phyloP scores from a whole-genome alignment of 1,284 basidiomycete genomes.

The Rhodotorula mucilaginosa region DNA sequence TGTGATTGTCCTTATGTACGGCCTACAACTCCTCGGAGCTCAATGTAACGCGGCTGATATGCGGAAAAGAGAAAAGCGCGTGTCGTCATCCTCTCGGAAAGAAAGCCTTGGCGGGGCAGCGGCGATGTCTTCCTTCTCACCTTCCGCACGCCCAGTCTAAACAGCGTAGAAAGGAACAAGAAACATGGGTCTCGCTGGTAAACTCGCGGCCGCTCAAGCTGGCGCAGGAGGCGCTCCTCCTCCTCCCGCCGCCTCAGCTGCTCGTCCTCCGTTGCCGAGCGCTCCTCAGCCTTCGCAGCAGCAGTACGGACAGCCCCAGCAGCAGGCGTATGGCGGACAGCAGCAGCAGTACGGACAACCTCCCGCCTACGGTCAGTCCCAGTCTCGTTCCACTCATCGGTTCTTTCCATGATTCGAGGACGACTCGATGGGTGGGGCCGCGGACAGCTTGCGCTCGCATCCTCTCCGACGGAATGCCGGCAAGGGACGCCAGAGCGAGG shows the following conservation, averaged over 20 bases:
- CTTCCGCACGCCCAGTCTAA: background rate
- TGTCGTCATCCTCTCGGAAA: background rate
- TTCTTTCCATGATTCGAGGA: too few species aligned
- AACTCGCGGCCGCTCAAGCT: background rate
- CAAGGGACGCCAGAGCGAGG: too few species aligned
- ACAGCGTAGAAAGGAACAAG: too few species aligned
- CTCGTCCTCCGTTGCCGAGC: too few species aligned
- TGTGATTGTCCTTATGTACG: too few species aligned
- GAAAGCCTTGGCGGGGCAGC: background rate
- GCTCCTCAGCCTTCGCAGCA: background rate
- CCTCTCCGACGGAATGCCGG: too few species aligned
- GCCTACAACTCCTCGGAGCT: too few species aligned
- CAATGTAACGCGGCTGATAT: too few species aligned
- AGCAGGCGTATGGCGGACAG: constrained; percentile 1
- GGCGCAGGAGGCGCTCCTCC: background rate
- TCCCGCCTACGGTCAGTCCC: constrained; percentile 1
- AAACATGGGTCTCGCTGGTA: constrained; percentile 9
- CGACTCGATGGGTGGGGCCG: too few species aligned
- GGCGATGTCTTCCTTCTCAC: background rate
- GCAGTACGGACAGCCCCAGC: background rate
- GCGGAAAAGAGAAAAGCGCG: background rate
- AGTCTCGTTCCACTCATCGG: too few species aligned
- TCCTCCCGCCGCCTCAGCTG: background rate
- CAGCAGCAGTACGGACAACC: background rate
- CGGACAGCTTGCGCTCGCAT: too few species aligned